These are phyloP conservation scores for Cornus controversa DNA, from an alignment of 148 eudicot species.

Conservation along the genomic window DNA sequence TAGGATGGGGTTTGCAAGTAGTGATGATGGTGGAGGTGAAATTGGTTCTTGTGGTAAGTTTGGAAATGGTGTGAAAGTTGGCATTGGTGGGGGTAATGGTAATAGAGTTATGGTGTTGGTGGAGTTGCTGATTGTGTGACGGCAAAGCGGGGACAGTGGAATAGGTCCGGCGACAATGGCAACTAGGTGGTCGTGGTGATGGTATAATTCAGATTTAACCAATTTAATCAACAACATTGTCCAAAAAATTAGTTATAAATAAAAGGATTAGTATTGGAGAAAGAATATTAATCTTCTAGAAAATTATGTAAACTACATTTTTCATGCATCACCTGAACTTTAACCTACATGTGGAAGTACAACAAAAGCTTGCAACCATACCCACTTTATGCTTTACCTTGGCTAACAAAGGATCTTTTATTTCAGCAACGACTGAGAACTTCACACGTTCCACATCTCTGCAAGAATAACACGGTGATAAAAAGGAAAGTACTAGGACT, in stretches of 20 bases:
- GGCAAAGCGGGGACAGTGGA: too few species aligned
- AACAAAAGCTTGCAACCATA: not conserved
- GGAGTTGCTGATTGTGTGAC: not conserved
- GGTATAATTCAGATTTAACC: not conserved
- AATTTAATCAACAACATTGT: not conserved
- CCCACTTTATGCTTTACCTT: slow-evolving; percentile 44
- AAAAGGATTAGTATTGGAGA: not conserved
- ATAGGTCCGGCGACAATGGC: not conserved
- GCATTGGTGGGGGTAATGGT: not conserved
- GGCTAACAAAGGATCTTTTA: slow-evolving; percentile 83
- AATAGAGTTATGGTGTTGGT: too few species aligned
- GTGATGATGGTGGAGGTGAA: not conserved
- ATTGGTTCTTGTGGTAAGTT: not conserved
- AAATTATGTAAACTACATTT: not conserved
- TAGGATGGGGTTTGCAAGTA: not conserved
- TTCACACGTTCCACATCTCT: slow-evolving; percentile 72
- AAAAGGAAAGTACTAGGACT: slow-evolving; percentile 4
- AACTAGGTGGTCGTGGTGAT: not conserved
- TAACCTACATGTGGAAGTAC: not conserved
- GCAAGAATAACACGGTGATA: slow-evolving; percentile 14
- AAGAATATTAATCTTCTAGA: not conserved
- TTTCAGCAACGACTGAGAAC: slow-evolving; percentile 56
- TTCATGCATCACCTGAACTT: not conserved
- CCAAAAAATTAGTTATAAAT: not conserved
- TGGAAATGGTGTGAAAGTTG: not conserved